These are phyloP conservation scores for Cercospora berteroae DNA, from an alignment of 2,329 filamentous ascomycete species.

Conservation along the genomic window DNA sequence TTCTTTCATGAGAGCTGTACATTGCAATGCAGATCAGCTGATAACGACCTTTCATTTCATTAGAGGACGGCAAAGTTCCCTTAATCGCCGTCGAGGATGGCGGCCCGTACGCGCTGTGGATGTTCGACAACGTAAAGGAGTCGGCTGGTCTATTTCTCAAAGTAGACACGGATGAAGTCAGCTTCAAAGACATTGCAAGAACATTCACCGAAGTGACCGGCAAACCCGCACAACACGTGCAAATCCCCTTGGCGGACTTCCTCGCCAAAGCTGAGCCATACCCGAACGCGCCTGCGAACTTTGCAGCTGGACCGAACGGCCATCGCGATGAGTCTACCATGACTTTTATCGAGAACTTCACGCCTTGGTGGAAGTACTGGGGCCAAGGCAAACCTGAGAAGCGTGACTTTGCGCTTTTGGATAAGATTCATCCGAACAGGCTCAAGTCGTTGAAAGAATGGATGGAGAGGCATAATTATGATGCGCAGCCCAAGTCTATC, in stretches of 20 bases:
- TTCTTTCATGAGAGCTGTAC: no score
- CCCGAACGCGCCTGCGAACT: constrained; percentile 46
- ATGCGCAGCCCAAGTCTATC: not conserved
- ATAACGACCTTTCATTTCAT: not conserved
- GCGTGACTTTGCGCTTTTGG: constrained; percentile 51
- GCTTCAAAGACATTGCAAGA: constrained; percentile 32
- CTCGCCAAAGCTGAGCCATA: constrained; percentile 40
- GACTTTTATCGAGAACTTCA: constrained; percentile 51
- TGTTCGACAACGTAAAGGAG: constrained; percentile 31
- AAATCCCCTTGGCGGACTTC: constrained; percentile 33
- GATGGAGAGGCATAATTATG: constrained; percentile 35
- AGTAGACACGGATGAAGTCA: constrained; percentile 33
- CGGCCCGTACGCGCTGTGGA: constrained; percentile 30
- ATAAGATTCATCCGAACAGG: constrained; percentile 53
- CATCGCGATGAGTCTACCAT: constrained; percentile 38
- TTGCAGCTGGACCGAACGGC: constrained; percentile 34
- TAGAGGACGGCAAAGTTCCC: not conserved
- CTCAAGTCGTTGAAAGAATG: constrained; percentile 52
- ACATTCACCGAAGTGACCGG: constrained; percentile 38
- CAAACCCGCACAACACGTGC: constrained; percentile 32
- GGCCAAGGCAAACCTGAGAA: constrained; percentile 45
- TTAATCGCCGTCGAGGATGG: not conserved
- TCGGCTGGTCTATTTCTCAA: constrained; percentile 33
- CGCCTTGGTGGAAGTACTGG: constrained; percentile 53
- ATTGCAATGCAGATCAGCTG: not conserved